Evolutionary conservation across 2,329 filamentous ascomycete species (phyloP).

Genomic region (Penicillium sp.): DNA sequence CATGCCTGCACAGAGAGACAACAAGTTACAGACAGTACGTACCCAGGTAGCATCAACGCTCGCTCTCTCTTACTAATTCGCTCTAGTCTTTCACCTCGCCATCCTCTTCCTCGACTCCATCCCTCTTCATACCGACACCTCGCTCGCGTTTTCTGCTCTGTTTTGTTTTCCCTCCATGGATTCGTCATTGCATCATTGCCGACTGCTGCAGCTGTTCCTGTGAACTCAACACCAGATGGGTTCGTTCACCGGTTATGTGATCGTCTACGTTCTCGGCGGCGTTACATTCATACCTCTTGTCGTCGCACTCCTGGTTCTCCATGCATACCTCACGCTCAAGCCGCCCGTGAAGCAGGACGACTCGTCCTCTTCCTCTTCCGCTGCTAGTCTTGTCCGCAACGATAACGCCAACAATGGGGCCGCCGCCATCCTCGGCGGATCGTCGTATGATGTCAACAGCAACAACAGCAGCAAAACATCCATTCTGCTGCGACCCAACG

Average conservation of each 20-base stretch:
- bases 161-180: slow-evolving; percentile 22
- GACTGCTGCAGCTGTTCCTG: slow-evolving; percentile 16
- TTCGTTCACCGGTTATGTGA: slow-evolving; percentile 55
- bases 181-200: slow-evolving; percentile 27
- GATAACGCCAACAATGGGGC: neutral
- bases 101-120: neutral
- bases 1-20: neutral
- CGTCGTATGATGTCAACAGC: slow-evolving; percentile 5
- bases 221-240: slow-evolving; percentile 35
- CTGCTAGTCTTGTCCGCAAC: neutral
- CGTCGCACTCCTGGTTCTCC: slow-evolving; percentile 56
- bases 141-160: neutral
- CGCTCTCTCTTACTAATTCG: neutral
- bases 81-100: neutral
- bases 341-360: slow-evolving; percentile 10
- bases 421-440: slow-evolving; percentile 15
- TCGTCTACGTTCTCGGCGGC: slow-evolving; percentile 80
- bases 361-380: neutral
- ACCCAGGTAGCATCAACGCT: too few relatives aligned
- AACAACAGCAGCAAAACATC: neutral
- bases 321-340: slow-evolving; percentile 68
- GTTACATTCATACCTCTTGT: slow-evolving; percentile 80
- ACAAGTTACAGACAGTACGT: neutral
- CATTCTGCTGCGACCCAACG: slow-evolving; percentile 48
- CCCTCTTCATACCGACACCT: too few relatives aligned